Base-by-base conservation (phyloP, 805 yeast genomes). In the Ogataea polymorpha region DNA sequence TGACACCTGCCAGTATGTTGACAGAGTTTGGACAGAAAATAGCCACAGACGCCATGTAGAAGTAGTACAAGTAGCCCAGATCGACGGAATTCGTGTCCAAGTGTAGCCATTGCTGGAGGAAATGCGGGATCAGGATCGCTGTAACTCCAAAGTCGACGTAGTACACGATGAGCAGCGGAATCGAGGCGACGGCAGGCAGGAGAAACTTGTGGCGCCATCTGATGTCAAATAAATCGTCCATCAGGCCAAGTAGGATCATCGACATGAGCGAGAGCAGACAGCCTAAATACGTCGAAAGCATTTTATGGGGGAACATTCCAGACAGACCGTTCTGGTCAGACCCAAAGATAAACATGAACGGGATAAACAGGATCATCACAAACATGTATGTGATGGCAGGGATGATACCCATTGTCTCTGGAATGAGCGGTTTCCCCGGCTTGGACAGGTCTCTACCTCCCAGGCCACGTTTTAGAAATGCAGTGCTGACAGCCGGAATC, bases 171-270 rank as follows among this genome's bases (percentile, higher is more conserved):
- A 93, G 71, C 53, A 93, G 70, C 5, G 99, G 99, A 32, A 93
- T 79, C 2, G 96, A 82, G 0, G 96, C 96, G 40, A 93, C 79
- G 0, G 96, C 96, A 0, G 99, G 99, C 50, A 93, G 60, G 55
- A 93, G 88, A 66, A 93, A 88, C 70, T 93, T 93, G 67, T 93
- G 96, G 58, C 99, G 74, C 99, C 99, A 93, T 53, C 96, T 75
- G 48, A 93, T 80, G 63, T 93, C 99, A 58, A 93, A 93, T 54
- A 93, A 71, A 67, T 93, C 99, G 63, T 93, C 99, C 35, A 95
- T 84, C 23, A 93, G 72, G 0, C 99, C 99, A 32, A 93, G 68
- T 31, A 93, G 67, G 12, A 89, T 73, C 61, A 93, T 90, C 50
- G 88, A 78, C 63, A 88, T 88, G 35, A 93, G 65, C 46, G 95